These are phyloP conservation scores for Trametes meyenii DNA, from an alignment of 768 basidiomycete species.

Conservation along the genomic window DNA sequence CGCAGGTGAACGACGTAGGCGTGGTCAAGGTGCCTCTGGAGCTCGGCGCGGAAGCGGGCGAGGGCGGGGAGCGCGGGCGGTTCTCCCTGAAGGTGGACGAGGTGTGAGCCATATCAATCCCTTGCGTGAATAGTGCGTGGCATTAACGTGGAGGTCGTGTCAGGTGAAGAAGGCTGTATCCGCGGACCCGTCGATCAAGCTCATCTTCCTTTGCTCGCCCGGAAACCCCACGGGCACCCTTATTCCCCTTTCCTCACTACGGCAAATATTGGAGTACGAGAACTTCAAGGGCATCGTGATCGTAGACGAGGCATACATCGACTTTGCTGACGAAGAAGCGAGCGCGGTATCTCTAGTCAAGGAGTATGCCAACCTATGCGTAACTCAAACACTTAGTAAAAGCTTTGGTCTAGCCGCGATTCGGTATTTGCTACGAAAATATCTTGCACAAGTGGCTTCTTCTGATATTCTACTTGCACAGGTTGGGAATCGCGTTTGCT, in stretches of 20 bases:
- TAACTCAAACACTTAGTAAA: constrained; percentile 97
- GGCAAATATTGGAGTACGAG: constrained; percentile 72
- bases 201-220: constrained; percentile 94
- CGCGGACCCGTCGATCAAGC: constrained; percentile 78
- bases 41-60: constrained; percentile 58
- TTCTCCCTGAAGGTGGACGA: constrained; percentile 79
- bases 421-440: constrained; percentile 54
- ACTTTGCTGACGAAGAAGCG: constrained; percentile 69
- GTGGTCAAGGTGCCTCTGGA: constrained; percentile 78
- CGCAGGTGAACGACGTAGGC: constrained; percentile 91
- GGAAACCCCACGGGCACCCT: constrained; percentile 95
- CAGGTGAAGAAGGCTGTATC: constrained; percentile 74
- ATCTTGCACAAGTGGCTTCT: not conserved
- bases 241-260: constrained; percentile 71
- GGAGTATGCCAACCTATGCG: constrained; percentile 85
- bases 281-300: constrained; percentile 89
- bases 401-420: constrained; percentile 96
- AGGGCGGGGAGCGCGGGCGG: constrained; percentile 69
- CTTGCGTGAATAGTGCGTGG: not conserved
- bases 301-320: constrained; percentile 97
- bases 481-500: constrained; percentile 87
- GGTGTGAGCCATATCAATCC: constrained; percentile 45
- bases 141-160: constrained; percentile 1
- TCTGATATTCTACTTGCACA: constrained; percentile 34
- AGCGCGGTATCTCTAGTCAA: constrained; percentile 74